These are phyloP conservation scores for Geosmithia morbida DNA, from an alignment of 2,329 filamentous ascomycete species.

Conservation along the genomic window DNA sequence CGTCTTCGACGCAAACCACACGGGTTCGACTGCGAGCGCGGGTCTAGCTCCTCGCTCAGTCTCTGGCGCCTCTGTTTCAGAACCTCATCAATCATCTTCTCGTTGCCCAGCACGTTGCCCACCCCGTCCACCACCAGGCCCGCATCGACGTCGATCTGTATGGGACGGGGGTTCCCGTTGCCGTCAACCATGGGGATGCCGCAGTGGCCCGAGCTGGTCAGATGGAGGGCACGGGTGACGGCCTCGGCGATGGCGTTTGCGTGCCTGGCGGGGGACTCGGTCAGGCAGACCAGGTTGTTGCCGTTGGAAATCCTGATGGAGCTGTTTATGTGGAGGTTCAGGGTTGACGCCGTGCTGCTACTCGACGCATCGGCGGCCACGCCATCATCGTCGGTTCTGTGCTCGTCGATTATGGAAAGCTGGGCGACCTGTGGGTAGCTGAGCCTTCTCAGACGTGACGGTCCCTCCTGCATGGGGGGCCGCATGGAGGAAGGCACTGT, in stretches of 20 bases:
- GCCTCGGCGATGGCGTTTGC: constrained; percentile 27
- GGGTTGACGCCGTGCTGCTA: constrained; percentile 14
- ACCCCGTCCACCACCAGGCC: constrained; percentile 27
- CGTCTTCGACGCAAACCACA: too few relatives aligned
- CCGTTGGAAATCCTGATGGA: constrained; percentile 28
- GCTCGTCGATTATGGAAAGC: too few relatives aligned
- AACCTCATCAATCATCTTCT: constrained; percentile 12
- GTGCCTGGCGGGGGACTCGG: constrained; percentile 20
- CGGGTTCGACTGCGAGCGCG: too few relatives aligned
- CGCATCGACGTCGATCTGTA: constrained; percentile 28
- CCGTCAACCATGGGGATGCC: constrained; percentile 31
- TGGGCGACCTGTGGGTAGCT: neutral
- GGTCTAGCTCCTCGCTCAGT: constrained; percentile 3
- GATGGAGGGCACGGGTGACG: constrained; percentile 27
- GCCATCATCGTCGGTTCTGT: neutral
- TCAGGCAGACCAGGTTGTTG: constrained; percentile 32
- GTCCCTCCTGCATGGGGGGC: neutral
- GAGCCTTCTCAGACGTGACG: neutral
- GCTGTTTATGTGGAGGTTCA: constrained; percentile 32
- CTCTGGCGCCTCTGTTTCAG: constrained; percentile 9
- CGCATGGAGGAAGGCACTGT: neutral
- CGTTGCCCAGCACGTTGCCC: constrained; percentile 27
- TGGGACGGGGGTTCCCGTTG: constrained; percentile 23
- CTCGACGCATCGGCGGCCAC: constrained; percentile 8
- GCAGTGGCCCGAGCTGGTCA: constrained; percentile 21